Evolutionary conservation across 352 stramenopile species (phyloP), one percentile per base, ranked within the genome.

Genomic region (Thalassiosira hispida): DNA sequence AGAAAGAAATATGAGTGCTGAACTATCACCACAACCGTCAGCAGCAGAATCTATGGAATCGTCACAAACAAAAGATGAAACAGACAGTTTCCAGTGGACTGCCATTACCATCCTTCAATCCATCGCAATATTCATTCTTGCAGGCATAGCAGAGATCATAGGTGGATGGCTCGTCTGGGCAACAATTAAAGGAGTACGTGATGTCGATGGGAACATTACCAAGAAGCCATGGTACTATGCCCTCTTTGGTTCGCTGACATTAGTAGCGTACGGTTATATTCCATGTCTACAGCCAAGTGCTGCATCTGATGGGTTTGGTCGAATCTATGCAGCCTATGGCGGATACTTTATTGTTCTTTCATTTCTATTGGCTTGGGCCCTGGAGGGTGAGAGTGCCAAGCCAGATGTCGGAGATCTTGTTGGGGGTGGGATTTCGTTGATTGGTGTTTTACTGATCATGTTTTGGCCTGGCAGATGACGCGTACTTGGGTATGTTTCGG

Each of bases 311-410:
- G 87, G 72, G 29, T 95, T 94, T 79, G 90, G 80, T 23, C 56
- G 91, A 51, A 90, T 95, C 6, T 95, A 95, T 81, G 91, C 91
- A 7, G 90, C 84, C 0, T 95, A 95, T 77, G 91, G 91, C 14
- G 90, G 91, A 42, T 94, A 93, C 62, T 95, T 95, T 66, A 94
- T 95, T 62, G 60, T 92, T 2, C 61, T 95, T 9, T 90, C 83
- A 42, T 93, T 94, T 63, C 47, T 94, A 1, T 86, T 90, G 49
- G 91, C 83, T 18, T 95, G 91, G 91, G 75, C 69, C 0, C 55
- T 95, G 18, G 91, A 95, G 72, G 90, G 89, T 16, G 56, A 85
- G 18, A 71, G 31, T 60, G 78, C 78, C 16, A 70, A 78, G 60
- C 91, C 91, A 1, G 91, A 95, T 83, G 5, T 87, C 0, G 89